These are phyloP conservation scores for Colletotrichum caudatum DNA, from an alignment of 2,329 filamentous ascomycete species.

Conservation along the genomic window DNA sequence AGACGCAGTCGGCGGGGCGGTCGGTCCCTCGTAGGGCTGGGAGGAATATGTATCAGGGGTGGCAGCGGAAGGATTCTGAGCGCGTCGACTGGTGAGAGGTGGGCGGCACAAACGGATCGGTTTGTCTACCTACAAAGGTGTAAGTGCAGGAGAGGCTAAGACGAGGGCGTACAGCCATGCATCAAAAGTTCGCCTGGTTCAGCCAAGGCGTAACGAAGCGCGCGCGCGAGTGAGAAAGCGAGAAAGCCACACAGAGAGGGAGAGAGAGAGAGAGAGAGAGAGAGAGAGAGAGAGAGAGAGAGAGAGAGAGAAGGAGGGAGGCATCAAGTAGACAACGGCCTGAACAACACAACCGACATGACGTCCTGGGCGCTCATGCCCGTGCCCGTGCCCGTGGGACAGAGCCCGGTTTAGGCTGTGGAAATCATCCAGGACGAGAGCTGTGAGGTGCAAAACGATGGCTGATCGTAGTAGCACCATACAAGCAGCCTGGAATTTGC, in stretches of 20 bases:
- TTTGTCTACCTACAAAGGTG: slow-evolving; percentile 10
- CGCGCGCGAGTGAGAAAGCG: background rate
- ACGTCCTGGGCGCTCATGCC: slow-evolving; percentile 3
- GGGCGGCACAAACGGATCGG: background rate
- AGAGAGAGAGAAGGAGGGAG: background rate
- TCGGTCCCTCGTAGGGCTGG: slow-evolving; percentile 40
- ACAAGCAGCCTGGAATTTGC: background rate
- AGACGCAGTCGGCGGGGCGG: slow-evolving; percentile 21
- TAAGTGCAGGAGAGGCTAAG: slow-evolving; percentile 12
- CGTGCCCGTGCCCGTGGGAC: background rate
- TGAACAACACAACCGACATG: background rate
- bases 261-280: background rate
- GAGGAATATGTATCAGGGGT: slow-evolving; percentile 29
- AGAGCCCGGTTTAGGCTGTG: background rate
- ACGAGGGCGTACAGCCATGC: slow-evolving; percentile 1
- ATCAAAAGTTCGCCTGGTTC: slow-evolving; percentile 7
- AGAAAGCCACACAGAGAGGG: background rate
- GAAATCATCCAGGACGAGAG: slow-evolving; percentile 4
- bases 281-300: background rate
- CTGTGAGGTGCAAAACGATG: slow-evolving; percentile 6
- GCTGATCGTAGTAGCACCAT: background rate
- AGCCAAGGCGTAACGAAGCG: slow-evolving; percentile 11
- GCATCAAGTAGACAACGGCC: background rate
- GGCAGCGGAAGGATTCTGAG: slow-evolving; percentile 41
- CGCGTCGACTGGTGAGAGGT: slow-evolving; percentile 18